Conservation (phyloP, 305 asterid species). For the Fraxinus floribunda region DNA sequence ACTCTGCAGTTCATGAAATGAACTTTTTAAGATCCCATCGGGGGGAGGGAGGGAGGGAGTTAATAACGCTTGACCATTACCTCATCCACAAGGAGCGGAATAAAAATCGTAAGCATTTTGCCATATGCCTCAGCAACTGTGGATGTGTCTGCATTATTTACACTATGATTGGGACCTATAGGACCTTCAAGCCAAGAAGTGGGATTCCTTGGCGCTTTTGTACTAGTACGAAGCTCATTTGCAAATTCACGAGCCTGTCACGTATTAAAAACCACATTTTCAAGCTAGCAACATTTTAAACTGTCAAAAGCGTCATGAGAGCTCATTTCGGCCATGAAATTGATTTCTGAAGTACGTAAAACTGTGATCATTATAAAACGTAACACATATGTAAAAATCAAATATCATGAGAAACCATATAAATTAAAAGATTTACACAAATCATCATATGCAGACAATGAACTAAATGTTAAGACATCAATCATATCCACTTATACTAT, state of each 20-base stretch:
- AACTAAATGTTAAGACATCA: background rate
- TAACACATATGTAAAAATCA: background rate
- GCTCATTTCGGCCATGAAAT: background rate
- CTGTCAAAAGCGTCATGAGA: background rate
- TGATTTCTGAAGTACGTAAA: background rate
- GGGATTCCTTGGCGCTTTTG: slow-evolving; percentile 88
- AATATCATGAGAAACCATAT: background rate
- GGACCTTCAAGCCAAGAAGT: slow-evolving; percentile 96
- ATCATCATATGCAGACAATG: background rate
- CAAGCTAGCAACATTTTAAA: slow-evolving; percentile 22
- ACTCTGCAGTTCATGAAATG: slow-evolving; percentile 56
- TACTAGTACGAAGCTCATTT: slow-evolving; percentile 96
- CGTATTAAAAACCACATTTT: slow-evolving; percentile 18
- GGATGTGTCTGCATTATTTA: slow-evolving; percentile 83
- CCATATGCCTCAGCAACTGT: slow-evolving; percentile 93
- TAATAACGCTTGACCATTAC: slow-evolving; percentile 37
- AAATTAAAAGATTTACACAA: slow-evolving; percentile 13
- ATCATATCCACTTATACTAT: slow-evolving; percentile 15
- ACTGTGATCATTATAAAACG: background rate
- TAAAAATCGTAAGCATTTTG: slow-evolving; percentile 92
- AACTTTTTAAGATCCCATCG: slow-evolving; percentile 20
- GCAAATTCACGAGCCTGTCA: slow-evolving; percentile 98
- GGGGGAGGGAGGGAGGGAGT: slow-evolving; percentile 10
- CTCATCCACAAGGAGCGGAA: slow-evolving; percentile 99
- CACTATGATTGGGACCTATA: slow-evolving; percentile 75